These are phyloP conservation scores for Suillus clintonianus DNA, from an alignment of 768 basidiomycete species.

Conservation along the genomic window DNA sequence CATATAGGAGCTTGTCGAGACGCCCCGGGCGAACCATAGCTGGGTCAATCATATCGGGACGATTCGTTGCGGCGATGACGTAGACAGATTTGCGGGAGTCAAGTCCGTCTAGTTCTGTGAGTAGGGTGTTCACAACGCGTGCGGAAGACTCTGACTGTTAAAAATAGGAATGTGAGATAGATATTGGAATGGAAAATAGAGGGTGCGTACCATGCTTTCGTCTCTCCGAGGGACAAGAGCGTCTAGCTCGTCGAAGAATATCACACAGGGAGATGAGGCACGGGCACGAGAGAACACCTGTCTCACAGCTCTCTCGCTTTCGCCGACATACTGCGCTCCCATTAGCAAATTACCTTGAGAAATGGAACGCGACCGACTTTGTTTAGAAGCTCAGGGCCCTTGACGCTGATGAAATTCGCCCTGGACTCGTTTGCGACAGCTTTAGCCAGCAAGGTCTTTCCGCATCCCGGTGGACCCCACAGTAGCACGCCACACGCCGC, in stretches of 20 bases:
- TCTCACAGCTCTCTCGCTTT: conserved; percentile 92
- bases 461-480: conserved; percentile 99
- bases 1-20: conserved; percentile 91
- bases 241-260: conserved; percentile 95
- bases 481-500: conserved; percentile 91
- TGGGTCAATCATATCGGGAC: conserved; percentile 97
- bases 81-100: conserved; percentile 86
- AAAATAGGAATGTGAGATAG: not conserved
- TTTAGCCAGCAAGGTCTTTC: conserved; percentile 96
- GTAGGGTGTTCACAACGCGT: conserved; percentile 86
- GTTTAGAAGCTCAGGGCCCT: conserved; percentile 95
- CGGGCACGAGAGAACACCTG: conserved; percentile 94
- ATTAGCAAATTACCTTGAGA: conserved; percentile 1
- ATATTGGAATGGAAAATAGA: not conserved
- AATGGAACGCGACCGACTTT: conserved; percentile 54
- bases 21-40: conserved; percentile 97
- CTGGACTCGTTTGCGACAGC: conserved; percentile 95
- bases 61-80: conserved; percentile 92
- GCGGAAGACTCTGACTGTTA: conserved; percentile 88
- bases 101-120: conserved; percentile 93
- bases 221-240: conserved; percentile 90
- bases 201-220: conserved; percentile 71
- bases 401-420: conserved; percentile 98
- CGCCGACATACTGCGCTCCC: conserved; percentile 81
- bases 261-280: conserved; percentile 91